Percentiles rank a stretch among this genome's conserved stretches.
These are phyloP conservation scores for Wilcoxina mikolae DNA, from an alignment of 495 filamentous ascomycete genomes.

Conservation along the genomic window DNA sequence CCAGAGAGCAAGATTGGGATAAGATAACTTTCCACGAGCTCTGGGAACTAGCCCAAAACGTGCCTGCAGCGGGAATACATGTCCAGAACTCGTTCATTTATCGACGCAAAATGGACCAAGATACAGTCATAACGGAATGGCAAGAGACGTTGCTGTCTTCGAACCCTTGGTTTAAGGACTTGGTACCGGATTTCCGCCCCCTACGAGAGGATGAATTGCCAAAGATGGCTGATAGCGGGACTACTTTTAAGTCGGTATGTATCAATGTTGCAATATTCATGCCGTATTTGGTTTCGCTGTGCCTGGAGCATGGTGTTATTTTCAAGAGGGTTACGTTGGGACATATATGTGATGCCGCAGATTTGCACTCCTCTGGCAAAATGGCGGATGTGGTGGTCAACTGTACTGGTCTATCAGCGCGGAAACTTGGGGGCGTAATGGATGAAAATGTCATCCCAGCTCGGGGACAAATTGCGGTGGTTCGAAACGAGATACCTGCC, in stretches of 20 bases:
- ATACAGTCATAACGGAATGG: slow-evolving; percentile 32
- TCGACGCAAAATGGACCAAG: slow-evolving; percentile 47
- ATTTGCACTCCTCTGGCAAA: slow-evolving; percentile 38
- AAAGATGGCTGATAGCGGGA: slow-evolving; percentile 44
- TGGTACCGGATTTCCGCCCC: slow-evolving; percentile 56
- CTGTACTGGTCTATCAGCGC: slow-evolving; percentile 66
- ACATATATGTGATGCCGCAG: slow-evolving; percentile 59
- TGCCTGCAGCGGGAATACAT: slow-evolving; percentile 81
- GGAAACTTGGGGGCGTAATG: slow-evolving; percentile 64
- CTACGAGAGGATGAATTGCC: slow-evolving; percentile 44
- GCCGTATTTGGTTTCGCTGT: slow-evolving; percentile 66
- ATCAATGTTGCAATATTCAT: slow-evolving; percentile 85
- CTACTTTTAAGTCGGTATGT: slow-evolving; percentile 66
- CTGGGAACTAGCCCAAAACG: slow-evolving; percentile 43
- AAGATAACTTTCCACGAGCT: slow-evolving; percentile 30
- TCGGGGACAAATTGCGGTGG: slow-evolving; percentile 76
- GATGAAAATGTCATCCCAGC: slow-evolving; percentile 61
- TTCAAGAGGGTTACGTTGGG: slow-evolving; percentile 44
- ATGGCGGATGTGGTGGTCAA: slow-evolving; percentile 66
- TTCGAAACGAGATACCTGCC: slow-evolving; percentile 61
- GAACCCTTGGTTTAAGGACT: slow-evolving; percentile 69
- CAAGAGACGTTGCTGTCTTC: slow-evolving; percentile 48
- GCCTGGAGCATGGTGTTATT: slow-evolving; percentile 50
- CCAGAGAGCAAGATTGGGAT: slow-evolving; percentile 36
- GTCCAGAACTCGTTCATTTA: slow-evolving; percentile 57